These are phyloP conservation scores for Sanghuangporus weigelae DNA, from an alignment of 1,284 basidiomycete species.

Conservation along the genomic window DNA sequence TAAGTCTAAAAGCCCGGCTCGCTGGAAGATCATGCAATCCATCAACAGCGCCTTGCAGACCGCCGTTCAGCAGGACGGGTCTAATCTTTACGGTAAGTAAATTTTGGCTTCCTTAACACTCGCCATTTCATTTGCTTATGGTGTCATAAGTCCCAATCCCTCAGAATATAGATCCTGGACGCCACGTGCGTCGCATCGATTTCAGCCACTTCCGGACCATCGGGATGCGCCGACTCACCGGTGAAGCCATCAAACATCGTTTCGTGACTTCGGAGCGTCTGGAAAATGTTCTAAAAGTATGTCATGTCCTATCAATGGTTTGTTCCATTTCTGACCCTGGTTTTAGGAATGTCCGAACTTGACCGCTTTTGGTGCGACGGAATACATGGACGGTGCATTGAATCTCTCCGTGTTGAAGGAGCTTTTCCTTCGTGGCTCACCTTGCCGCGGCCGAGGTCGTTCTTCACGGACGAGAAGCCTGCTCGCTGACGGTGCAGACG, in stretches of 20 bases:
- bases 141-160: slow-evolving; percentile 56
- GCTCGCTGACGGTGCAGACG: slow-evolving; percentile 38
- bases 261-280: slow-evolving; percentile 92
- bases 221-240: slow-evolving; percentile 88
- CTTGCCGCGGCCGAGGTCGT: slow-evolving; percentile 62
- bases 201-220: slow-evolving; percentile 95
- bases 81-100: slow-evolving; percentile 63
- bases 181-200: slow-evolving; percentile 73
- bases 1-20: slow-evolving; percentile 72
- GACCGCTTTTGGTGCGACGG: slow-evolving; percentile 82
- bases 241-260: slow-evolving; percentile 83
- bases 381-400: slow-evolving; percentile 92
- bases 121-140: slow-evolving; percentile 10
- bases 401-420: slow-evolving; percentile 79
- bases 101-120: background rate
- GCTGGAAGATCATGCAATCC: slow-evolving; percentile 73
- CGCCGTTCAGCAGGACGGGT: slow-evolving; percentile 53
- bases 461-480: slow-evolving; percentile 62
- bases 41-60: slow-evolving; percentile 71
- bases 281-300: slow-evolving; percentile 75
- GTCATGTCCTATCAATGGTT: slow-evolving; percentile 20
- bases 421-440: slow-evolving; percentile 75
- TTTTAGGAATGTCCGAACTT: slow-evolving; percentile 80
- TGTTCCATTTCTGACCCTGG: background rate
- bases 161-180: slow-evolving; percentile 70